Conservation (phyloP, 371 early-diverging fungal genomes). For the Apophysomyces variabilis region DNA sequence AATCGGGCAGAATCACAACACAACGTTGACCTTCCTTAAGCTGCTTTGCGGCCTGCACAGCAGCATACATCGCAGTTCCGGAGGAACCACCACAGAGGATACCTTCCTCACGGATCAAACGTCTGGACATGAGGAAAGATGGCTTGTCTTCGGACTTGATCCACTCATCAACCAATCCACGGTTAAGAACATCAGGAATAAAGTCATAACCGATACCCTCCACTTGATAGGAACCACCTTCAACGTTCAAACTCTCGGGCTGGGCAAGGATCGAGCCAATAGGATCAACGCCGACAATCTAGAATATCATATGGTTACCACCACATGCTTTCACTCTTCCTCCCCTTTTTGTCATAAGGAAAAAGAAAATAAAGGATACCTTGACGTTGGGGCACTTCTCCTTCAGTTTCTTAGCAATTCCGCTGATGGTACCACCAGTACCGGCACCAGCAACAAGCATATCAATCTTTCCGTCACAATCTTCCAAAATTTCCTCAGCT, state of each 20-base stretch:
- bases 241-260: constrained; percentile 81
- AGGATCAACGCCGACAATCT: constrained; percentile 95
- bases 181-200: constrained; percentile 90
- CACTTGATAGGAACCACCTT: constrained; percentile 70
- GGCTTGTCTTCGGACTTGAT: constrained; percentile 93
- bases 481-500: constrained; percentile 86
- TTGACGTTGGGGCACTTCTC: constrained; percentile 86
- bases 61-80: constrained; percentile 84
- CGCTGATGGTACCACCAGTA: constrained; percentile 98
- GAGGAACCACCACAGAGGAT: constrained; percentile 93
- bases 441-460: constrained; percentile 97
- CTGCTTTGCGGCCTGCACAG: constrained; percentile 82
- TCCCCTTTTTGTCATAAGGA: not conserved
- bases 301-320: not conserved
- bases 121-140: constrained; percentile 92
- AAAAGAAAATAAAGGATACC: constrained; percentile 40
- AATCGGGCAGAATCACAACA: constrained; percentile 95
- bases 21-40: constrained; percentile 87
- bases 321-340: not conserved
- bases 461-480: constrained; percentile 91
- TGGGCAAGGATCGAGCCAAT: constrained; percentile 92
- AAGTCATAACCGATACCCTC: constrained; percentile 99
- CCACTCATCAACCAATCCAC: constrained; percentile 88
- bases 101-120: constrained; percentile 96
- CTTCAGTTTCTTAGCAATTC: constrained; percentile 92